Conservation (phyloP, 768 basidiomycete species). For the Astraeus odoratus region DNA sequence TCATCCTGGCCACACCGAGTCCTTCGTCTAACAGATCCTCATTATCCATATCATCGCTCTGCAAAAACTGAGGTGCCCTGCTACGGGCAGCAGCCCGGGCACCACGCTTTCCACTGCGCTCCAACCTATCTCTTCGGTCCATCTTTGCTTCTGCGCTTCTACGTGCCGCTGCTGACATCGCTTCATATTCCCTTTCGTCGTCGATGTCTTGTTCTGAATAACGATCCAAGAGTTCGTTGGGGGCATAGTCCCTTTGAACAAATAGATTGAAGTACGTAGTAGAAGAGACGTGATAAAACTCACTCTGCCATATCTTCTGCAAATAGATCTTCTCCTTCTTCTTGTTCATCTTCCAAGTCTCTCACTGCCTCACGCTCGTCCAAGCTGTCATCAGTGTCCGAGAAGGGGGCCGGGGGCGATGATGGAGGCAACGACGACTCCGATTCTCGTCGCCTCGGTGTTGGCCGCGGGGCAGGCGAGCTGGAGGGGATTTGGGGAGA, state of each 20-base stretch:
- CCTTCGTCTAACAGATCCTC: conserved; percentile 67
- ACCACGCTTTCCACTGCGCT: conserved; percentile 59
- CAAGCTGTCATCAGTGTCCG: conserved; percentile 78
- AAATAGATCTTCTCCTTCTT: conserved; percentile 92
- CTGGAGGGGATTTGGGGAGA: conserved; percentile 45
- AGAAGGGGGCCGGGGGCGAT: conserved; percentile 76
- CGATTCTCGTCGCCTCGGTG: conserved; percentile 47
- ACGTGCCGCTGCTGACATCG: conserved; percentile 61
- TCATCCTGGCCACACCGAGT: conserved; percentile 63
- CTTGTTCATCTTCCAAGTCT: conserved; percentile 62
- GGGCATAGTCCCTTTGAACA: conserved; percentile 68
- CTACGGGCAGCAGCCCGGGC: conserved; percentile 70
- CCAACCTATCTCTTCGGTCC: conserved; percentile 79
- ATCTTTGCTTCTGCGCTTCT: conserved; percentile 82
- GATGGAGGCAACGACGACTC: conserved; percentile 80
- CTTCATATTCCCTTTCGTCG: conserved; percentile 67
- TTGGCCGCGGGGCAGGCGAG: conserved; percentile 38
- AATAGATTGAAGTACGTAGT: conserved; percentile 7
- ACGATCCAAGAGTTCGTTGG: conserved; percentile 72
- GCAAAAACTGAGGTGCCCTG: conserved; percentile 83
- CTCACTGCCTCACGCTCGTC: conserved; percentile 63
- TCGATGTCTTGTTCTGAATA: conserved; percentile 88
- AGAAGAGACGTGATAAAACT: conserved; percentile 19
- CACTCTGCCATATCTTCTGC: conserved; percentile 72
- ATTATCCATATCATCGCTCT: conserved; percentile 74